Evolutionary conservation across 768 basidiomycete species (phyloP).

Genomic region (Boletus subparvulus): DNA sequence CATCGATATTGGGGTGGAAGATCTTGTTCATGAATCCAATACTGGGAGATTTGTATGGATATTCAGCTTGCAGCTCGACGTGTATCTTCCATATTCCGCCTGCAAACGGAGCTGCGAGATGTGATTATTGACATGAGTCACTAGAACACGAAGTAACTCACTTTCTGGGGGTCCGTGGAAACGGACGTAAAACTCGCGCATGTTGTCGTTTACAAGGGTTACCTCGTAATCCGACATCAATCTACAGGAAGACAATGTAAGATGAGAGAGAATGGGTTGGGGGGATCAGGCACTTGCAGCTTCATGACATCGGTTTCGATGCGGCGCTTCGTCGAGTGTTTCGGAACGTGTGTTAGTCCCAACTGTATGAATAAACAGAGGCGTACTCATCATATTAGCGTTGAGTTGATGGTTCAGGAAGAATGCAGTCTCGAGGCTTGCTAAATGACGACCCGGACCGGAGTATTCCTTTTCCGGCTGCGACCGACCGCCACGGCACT

Average conservation of each 20-base stretch:
- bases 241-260: slow-evolving; percentile 45
- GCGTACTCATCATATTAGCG: slow-evolving; percentile 60
- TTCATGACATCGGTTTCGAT: slow-evolving; percentile 99
- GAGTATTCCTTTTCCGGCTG: slow-evolving; percentile 20
- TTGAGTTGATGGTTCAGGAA: slow-evolving; percentile 11
- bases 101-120: slow-evolving; percentile 81
- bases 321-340: slow-evolving; percentile 85
- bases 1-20: slow-evolving; percentile 99
- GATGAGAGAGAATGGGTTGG: neutral
- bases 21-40: slow-evolving; percentile 99
- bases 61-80: slow-evolving; percentile 97
- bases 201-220: slow-evolving; percentile 94
- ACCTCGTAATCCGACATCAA: slow-evolving; percentile 99
- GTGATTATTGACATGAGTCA: slow-evolving; percentile 2
- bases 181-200: slow-evolving; percentile 98
- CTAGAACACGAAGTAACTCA: slow-evolving; percentile 41
- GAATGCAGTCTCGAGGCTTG: slow-evolving; percentile 12
- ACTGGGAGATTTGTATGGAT: slow-evolving; percentile 97
- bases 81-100: slow-evolving; percentile 99
- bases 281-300: slow-evolving; percentile 54
- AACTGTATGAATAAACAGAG: slow-evolving; percentile 20
- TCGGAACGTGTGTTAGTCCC: slow-evolving; percentile 29
- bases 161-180: slow-evolving; percentile 95
- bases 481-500: slow-evolving; percentile 4
- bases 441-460: slow-evolving; percentile 21